Base-by-base conservation (phyloP, 441 rosid genomes). In the Daphne laureola region DNA sequence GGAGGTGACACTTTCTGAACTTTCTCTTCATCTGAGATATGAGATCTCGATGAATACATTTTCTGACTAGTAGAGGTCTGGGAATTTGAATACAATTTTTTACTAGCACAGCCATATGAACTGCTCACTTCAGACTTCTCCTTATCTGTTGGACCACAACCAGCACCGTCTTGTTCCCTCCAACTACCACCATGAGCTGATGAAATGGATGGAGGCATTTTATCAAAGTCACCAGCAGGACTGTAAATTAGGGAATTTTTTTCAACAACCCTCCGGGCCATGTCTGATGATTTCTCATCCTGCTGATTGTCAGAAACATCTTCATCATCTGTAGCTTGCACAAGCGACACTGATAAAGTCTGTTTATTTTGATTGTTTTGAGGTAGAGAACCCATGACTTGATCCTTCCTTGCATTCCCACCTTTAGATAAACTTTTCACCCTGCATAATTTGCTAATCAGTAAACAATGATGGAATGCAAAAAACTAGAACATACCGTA, bases 401-500 rank as follows among this genome's bases (percentile, higher is more conserved):
- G 89, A 62, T 93, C 99, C 76, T 90, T 90, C 68, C 71, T 93
- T 43, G 79, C 57, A 67, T 87, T 87, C 63, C 93, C 96, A 75
- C 84, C 73, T 78, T 79, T 93, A 5, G 99, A 90, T 51, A 93
- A 86, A 83, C 98, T 90, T 76, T 93, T 93, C 54, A 93, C 99
- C 80, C 97, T 90, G 89, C 62, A 57, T 60, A 63, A 60, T 70
- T 61, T 41, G 40, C 54, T 46, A 40, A 43, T 63, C 42, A 45
- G 61, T 56, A 36, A 54, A 40, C 12, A 45, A 25, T 25, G 5
- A 56, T 11, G 27, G 31, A 51, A 45, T 26, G 31, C 17, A 57
- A 55, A 15, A 31, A 11, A 42, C 14, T 16, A 41, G 27, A 55
- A 49, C 54, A 61, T 45, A 58, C 62, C 25, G 57, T 65, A 27